Evolutionary conservation across 208 protist genomes (phyloP).

Genomic region (Acanthamoeba sp.): DNA sequence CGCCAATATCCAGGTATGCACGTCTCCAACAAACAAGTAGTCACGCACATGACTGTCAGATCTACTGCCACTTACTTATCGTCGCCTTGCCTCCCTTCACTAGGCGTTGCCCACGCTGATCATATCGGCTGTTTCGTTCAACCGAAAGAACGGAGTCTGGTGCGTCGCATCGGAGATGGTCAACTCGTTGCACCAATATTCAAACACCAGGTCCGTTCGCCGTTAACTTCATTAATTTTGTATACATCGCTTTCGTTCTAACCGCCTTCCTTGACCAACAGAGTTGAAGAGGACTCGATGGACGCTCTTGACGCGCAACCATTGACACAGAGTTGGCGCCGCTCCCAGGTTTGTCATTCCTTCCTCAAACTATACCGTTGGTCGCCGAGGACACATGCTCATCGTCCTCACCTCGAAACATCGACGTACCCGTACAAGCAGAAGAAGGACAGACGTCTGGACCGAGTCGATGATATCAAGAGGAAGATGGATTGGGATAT

Average conservation of each 20-base stretch:
- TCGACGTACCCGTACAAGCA: too few relatives aligned
- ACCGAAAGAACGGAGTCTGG: slow-evolving; percentile 31
- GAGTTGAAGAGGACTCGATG: neutral
- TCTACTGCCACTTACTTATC: too few relatives aligned
- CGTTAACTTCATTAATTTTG: neutral
- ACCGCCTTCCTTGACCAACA: neutral
- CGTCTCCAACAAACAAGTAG: too few relatives aligned
- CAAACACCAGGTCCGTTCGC: slow-evolving; percentile 21
- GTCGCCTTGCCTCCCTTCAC: neutral
- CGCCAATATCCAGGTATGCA: slow-evolving; percentile 59
- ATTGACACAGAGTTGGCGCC: neutral
- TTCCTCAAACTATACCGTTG: too few relatives aligned
- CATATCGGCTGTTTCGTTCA: slow-evolving; percentile 47
- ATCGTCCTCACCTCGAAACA: too few relatives aligned
- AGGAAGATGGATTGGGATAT: slow-evolving; percentile 84
- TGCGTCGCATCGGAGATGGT: slow-evolving; percentile 58
- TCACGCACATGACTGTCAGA: too few relatives aligned
- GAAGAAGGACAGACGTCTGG: slow-evolving; percentile 76
- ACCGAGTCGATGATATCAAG: slow-evolving; percentile 79
- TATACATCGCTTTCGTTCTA: too few relatives aligned
- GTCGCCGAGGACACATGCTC: too few relatives aligned
- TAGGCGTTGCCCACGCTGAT: slow-evolving; percentile 47
- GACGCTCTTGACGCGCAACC: neutral
- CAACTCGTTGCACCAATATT: slow-evolving; percentile 67
- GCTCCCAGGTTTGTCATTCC: neutral